Base-by-base conservation (phyloP, 306 rosid species). In the Leucaena leucocephala region DNA sequence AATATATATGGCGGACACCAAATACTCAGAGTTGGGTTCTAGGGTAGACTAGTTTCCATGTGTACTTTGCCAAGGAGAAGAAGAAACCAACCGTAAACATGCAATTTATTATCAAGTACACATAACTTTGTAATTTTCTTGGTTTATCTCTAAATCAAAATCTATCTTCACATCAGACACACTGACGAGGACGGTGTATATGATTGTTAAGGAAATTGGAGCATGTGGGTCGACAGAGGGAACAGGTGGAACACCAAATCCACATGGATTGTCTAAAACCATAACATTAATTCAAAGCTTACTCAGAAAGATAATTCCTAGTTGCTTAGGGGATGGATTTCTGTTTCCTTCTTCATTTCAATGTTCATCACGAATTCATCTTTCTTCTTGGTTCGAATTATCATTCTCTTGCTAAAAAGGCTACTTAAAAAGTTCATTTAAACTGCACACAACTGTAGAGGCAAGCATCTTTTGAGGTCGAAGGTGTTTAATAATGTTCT, bases 261-360 rank as follows among this genome's bases (percentile, higher is more conserved):
- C 91, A 86, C 89, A 85, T 88, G 90, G 82, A 81, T 13, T 81
- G 88, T 90, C 79, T 62, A 83, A 62, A 73, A 71, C 77, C 82
- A 74, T 33, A 33, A 54, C 59, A 27, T 27, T 27, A 16, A 38
- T 35, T 35, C 79, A 78, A 75, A 75, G 70, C 48, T 66, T 2
- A 59, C 21, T 4, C 46, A 9, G 14, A 6, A 38, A 38, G 64
- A 35, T 12, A 38, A 58, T 33, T 16, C 38, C 7, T 9, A 49
- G 73, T 9, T 61, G 69, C 77, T 70, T 58, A 1, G 14, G 33
- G 66, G 54, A 46, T 58, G 40, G 71, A 57, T 42, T 33, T 74
- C 17, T 15, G 15, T 39, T 55, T 72, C 55, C 61, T 5, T 17
- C 22, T 17, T 50, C 58, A 46, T 50, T 49, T 50, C 21, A 50